Base-by-base conservation (phyloP, 2,329 filamentous ascomycete genomes). In the Neonectria faginata region DNA sequence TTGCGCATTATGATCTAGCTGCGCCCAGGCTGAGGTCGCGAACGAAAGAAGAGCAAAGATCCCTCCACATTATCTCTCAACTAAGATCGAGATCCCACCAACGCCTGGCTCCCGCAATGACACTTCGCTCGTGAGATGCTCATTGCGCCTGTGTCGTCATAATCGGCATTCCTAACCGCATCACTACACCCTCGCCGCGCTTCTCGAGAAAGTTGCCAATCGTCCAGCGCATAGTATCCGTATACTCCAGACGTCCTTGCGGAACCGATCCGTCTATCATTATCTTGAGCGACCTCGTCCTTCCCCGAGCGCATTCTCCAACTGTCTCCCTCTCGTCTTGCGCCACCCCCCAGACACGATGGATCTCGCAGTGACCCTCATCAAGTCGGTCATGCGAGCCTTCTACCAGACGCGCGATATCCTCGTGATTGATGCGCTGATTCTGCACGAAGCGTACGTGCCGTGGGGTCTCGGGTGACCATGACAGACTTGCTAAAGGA, bases 331-430 rank as follows among this genome's bases (percentile, higher is more conserved):
- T 25, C 25, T 5, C 33, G 31, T 39, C 54, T 45, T 56, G 48
- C 42, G 55, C 45, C 57, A 44, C 44, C 41, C 47, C 57, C 55
- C 25, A 48, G 44, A 27, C 71, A 68, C 51, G 57, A 85, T 86
- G 83, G 85, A 87, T 77, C 78, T 87, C 65, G 84, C 85, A n/a
- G 83, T 94, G 78, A 90, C 91, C 44, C 89, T 98, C 69, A 89
- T 98, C 74, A 92, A 94, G 79, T 96, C 91, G 58, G 92, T 94
- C 42, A 91, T 90, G 74, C 92, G 94, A 77, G 90, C 92, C 61
- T 97, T 97, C 82, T 97, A 96, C 80, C 87, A 92, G 69, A 93
- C 91, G 39, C 91, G 93, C 74, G 91, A 96, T 75, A 90, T 96
- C 67, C 86, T 97, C 51, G 89, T 97, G 51, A 85, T 97, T 59